Conservation (phyloP, 2,329 filamentous ascomycete species). For the Tolypocladium cylindrosporum region DNA sequence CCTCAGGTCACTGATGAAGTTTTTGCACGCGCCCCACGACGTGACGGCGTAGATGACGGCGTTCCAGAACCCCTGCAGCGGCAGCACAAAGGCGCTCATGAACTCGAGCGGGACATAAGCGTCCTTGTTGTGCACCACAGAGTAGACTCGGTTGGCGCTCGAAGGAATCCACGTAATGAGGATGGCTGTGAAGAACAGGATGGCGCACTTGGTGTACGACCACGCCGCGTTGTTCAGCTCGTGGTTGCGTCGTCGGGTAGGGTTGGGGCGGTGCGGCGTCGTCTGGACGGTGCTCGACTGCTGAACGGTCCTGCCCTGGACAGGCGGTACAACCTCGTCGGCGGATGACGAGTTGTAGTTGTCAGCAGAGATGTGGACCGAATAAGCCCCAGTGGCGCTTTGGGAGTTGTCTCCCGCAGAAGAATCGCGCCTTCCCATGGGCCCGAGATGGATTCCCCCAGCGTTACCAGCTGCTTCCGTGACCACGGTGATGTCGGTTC, state of each 20-base stretch:
- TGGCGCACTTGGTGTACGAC: conserved; percentile 60
- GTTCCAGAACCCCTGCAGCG: conserved; percentile 81
- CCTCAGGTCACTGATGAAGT: conserved; percentile 29
- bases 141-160: conserved; percentile 67
- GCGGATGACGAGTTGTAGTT: conserved; percentile 1
- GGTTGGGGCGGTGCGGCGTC: conserved; percentile 13
- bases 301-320: conserved; percentile 11
- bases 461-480: conserved; percentile 28
- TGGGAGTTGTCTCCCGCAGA: conserved; percentile 6
- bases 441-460: conserved; percentile 13
- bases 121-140: conserved; percentile 45
- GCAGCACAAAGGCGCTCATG: conserved; percentile 63
- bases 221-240: conserved; percentile 55
- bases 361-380: conserved; percentile 38
- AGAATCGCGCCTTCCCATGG: conserved; percentile 10
- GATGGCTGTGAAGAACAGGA: conserved; percentile 63
- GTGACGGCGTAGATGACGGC: conserved; percentile 65
- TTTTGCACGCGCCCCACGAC: conserved; percentile 53
- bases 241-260: conserved; percentile 27
- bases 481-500: conserved; percentile 56
- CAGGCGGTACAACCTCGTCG: conserved; percentile 16
- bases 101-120: conserved; percentile 53
- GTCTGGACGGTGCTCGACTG: conserved; percentile 7
- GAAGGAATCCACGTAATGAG: conserved; percentile 70
- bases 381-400: conserved; percentile 27